Base-by-base conservation (phyloP, 805 yeast genomes). In the Starmerella roubikii region DNA sequence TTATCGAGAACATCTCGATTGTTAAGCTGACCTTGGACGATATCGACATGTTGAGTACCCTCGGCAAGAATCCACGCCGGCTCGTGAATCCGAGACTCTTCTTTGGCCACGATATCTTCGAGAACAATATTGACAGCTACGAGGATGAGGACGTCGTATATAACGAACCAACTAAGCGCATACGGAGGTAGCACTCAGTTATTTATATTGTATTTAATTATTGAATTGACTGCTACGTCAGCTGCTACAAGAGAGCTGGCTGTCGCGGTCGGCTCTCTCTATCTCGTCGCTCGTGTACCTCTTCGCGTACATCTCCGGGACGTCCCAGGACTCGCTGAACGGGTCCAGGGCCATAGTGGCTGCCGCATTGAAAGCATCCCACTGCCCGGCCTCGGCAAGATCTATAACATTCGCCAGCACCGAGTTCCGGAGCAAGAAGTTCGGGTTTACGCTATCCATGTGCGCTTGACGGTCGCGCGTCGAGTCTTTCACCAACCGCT, bases 341-440 rank as follows among this genome's bases (percentile, higher is more conserved):
- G 98, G 97, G 51, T 78, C 61, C 23, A 74, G 63, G 11, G 80
- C 63, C 94, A 88, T 82, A 38, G 66, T 62, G 41, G 76, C 66
- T 11, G 85, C 62, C 49, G 80, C 80, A 23, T 71, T 53, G 44
- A 85, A 61, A 30, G 65, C 60, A 11, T 66, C 52, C 53, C 74
- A 76, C 26, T 69, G 65, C n/a, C 64, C 63, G 30, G 61, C 58
- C 22, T 67, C 62, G 2, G 74, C 80, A 27, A 68, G 64, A 0
- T 70, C 67, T 33, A 82, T 76, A 1, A 84, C 94, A 44, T 85
- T 86, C 38, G 84, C 83, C 38, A 91, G 64, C 37, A 86, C 76
- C 85, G 93, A 83, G 46, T 76, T 80, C 43, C 88, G 68, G 17
- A 94, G 91, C 5, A 80, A 68, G 53, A 88, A 88, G 26, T 72